Evolutionary conservation across 345 rosid genomes (phyloP).

Genomic region (Camelina laxa): DNA sequence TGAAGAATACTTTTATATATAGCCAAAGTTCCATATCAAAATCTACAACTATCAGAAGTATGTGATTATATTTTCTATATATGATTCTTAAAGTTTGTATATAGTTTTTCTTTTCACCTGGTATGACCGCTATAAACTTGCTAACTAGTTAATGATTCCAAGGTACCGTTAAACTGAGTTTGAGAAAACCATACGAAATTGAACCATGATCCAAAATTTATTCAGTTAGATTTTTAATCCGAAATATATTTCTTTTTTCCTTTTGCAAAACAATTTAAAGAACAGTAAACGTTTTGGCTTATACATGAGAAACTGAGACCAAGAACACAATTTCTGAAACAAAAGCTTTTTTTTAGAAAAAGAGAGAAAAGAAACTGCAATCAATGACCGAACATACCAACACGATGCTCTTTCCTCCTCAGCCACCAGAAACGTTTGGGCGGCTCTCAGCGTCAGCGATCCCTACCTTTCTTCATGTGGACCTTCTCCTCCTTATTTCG

Average conservation of each 20-base stretch:
- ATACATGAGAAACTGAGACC: neutral
- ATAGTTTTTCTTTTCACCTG: too few relatives aligned
- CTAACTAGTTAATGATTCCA: neutral
- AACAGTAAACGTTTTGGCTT: too few relatives aligned
- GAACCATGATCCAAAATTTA: neutral
- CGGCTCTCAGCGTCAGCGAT: conserved; percentile 36
- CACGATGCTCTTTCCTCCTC: conserved; percentile 28
- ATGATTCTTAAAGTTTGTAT: neutral
- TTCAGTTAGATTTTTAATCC: neutral
- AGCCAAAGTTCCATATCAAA: neutral
- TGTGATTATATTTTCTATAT: neutral
- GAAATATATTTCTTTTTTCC: neutral
- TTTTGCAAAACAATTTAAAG: too few relatives aligned
- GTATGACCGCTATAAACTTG: too few relatives aligned
- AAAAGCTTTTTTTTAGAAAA: neutral
- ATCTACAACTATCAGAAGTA: neutral
- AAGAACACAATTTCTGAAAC: too few relatives aligned
- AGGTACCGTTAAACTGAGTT: neutral
- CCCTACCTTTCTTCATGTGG: conserved; percentile 33
- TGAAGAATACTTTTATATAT: neutral
- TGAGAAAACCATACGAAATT: neutral
- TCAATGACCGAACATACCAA: conserved; percentile 26
- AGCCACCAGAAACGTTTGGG: conserved; percentile 43
- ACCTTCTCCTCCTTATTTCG: conserved; percentile 13
- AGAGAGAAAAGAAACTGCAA: neutral